phyloP scores from a whole-genome alignment of 192 early-diverging fungal species.

The Coemansia furcata region DNA sequence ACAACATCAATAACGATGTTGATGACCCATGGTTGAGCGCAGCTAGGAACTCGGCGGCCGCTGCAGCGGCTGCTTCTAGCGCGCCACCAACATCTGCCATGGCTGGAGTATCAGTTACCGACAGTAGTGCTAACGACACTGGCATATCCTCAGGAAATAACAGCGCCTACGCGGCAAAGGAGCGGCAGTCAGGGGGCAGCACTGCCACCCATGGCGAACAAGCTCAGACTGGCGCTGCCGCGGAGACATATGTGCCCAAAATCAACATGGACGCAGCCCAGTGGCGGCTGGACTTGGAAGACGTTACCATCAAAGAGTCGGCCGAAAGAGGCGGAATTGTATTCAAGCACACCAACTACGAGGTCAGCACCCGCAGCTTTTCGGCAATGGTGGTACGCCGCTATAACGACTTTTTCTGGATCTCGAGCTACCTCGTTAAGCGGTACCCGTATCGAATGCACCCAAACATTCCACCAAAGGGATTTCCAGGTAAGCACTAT shows the following conservation, averaged over 20 bases:
- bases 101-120: conserved; percentile 20
- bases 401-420: conserved; percentile 92
- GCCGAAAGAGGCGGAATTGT: conserved; percentile 60
- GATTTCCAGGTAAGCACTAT: conserved; percentile 66
- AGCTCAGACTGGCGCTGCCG: not conserved
- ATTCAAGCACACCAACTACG: conserved; percentile 88
- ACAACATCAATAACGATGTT: conserved; percentile 16
- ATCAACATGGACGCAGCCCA: conserved; percentile 49
- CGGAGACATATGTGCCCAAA: conserved; percentile 19
- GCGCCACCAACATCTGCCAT: conserved; percentile 24
- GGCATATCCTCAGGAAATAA: conserved; percentile 23
- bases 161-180: conserved; percentile 22
- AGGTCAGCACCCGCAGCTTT: conserved; percentile 68
- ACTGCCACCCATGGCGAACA: not conserved
- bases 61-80: not conserved
- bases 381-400: conserved; percentile 65
- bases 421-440: conserved; percentile 72
- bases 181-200: conserved; percentile 30
- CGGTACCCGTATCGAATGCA: conserved; percentile 81
- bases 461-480: conserved; percentile 85
- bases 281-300: conserved; percentile 55
- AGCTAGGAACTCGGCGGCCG: conserved; percentile 10
- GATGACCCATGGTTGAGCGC: conserved; percentile 61
- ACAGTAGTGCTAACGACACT: not conserved
- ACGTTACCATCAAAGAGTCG: conserved; percentile 50